Evolutionary conservation across 805 yeast species (phyloP), one percentile per base, ranked within the genome.

Genomic region (Cyberlindnera galapagoensis): DNA sequence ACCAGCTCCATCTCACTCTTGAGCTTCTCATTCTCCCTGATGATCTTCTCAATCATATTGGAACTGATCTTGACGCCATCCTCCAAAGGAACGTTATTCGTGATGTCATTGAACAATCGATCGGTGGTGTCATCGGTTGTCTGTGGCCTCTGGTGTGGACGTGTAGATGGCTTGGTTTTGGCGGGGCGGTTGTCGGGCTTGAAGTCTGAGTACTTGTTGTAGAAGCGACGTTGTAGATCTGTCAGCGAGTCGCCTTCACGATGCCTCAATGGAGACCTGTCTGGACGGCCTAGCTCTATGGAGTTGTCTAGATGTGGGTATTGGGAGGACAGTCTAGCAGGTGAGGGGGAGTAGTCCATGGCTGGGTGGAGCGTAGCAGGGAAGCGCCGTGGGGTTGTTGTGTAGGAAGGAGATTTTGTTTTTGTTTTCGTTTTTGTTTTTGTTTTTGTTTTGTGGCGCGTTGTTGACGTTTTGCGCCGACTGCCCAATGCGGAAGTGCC

Each of bases 11-110:
- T 49, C 23, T 53, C 56, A 12, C 45, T 54, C 17, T 54, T 54
- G 13, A 62, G 46, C 5, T 52, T 52, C 31, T 62, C 67, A 21
- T 58, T 56, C 24, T 63, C 61, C 19, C 51, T 51, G 14, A 59
- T 50, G 20, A 62, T 44, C 33, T 56, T 57, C 34, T 63, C 69
- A 13, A 61, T 47, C 55, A 59, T 57, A 30, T 57, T 52, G 4
- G 63, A 50, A 28, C 53, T 59, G 23, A 56, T 46, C 33, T 54
- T 54, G 31, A 58, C 56, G 28, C 57, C 62, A 21, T 57, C 63
- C 14, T 42, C 46, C 3, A 46, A 28, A 2, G 49, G 54, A 2
- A 49, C 43, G 6, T 38, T 35, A 3, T 31, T 25, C 5, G 35
- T 35, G 4, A 49, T 24, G 16, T 39, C 39, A 21, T 39, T 47